phyloP scores from a whole-genome alignment of 257 asterid genomes.

The Avicennia marina region DNA sequence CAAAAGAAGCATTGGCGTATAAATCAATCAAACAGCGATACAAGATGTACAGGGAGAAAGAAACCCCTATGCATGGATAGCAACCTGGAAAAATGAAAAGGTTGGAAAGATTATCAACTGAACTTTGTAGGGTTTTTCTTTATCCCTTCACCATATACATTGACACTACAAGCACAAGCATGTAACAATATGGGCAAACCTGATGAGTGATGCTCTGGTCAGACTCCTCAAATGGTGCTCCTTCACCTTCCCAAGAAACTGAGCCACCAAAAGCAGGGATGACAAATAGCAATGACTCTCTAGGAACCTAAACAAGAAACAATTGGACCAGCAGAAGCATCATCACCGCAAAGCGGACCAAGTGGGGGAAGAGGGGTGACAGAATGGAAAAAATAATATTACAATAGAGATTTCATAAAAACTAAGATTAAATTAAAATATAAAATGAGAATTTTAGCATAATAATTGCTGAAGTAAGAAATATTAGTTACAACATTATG shows the following conservation, averaged over 20 bases:
- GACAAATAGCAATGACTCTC: slow-evolving; percentile 81
- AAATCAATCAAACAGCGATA: too few species aligned
- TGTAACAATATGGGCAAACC: slow-evolving; percentile 35
- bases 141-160: background rate
- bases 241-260: slow-evolving; percentile 98
- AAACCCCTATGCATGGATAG: too few species aligned
- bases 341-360: background rate
- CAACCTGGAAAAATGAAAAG: too few species aligned
- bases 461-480: background rate
- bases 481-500: background rate
- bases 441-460: background rate
- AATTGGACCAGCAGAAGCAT: slow-evolving; percentile 1
- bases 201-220: slow-evolving; percentile 86
- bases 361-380: background rate
- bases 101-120: too few species aligned
- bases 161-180: background rate
- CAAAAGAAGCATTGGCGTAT: too few species aligned
- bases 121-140: background rate
- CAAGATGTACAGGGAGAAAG: too few species aligned
- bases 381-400: background rate
- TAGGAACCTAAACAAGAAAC: slow-evolving; percentile 62
- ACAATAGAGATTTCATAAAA: background rate
- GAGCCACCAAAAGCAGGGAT: slow-evolving; percentile 94
- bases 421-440: too few species aligned
- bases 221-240: slow-evolving; percentile 83